Conservation (phyloP, 371 early-diverging fungal species). For the Mortierella sp. region DNA sequence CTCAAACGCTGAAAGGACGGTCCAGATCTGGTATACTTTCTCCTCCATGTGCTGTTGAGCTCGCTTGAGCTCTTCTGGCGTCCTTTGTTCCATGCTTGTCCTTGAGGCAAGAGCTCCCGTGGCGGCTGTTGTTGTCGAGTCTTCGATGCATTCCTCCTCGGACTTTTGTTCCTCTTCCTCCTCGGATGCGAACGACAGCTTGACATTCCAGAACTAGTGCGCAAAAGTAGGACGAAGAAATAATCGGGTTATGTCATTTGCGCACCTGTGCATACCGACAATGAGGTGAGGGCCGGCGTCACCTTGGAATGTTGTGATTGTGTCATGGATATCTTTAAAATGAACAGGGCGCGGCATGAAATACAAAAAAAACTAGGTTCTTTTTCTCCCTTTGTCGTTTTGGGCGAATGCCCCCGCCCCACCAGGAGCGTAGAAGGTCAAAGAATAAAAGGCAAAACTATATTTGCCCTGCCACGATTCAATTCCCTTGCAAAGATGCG, state of each 20-base stretch:
- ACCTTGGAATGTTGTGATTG: not conserved
- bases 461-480: conserved; percentile 4
- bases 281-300: not conserved
- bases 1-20: conserved; percentile 94
- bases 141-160: conserved; percentile 5
- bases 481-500: not conserved
- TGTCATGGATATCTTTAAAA: conserved; percentile 11
- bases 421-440: conserved; percentile 8
- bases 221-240: not conserved
- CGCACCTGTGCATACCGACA: not conserved
- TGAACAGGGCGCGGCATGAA: not conserved
- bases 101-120: not conserved
- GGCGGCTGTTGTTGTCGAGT: conserved; percentile 11
- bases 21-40: conserved; percentile 92
- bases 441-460: conserved; percentile 6
- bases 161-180: conserved; percentile 28
- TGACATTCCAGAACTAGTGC: conserved; percentile 84
- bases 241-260: conserved; percentile 19
- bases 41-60: conserved; percentile 82
- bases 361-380: conserved; percentile 3
- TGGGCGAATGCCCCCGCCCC: conserved; percentile 13
- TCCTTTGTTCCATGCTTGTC: conserved; percentile 46
- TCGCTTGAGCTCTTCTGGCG: conserved; percentile 66
- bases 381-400: not conserved
- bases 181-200: conserved; percentile 59